These are phyloP conservation scores for Batkoa obscura DNA, from an alignment of 371 early-diverging fungal species.

Conservation along the genomic window DNA sequence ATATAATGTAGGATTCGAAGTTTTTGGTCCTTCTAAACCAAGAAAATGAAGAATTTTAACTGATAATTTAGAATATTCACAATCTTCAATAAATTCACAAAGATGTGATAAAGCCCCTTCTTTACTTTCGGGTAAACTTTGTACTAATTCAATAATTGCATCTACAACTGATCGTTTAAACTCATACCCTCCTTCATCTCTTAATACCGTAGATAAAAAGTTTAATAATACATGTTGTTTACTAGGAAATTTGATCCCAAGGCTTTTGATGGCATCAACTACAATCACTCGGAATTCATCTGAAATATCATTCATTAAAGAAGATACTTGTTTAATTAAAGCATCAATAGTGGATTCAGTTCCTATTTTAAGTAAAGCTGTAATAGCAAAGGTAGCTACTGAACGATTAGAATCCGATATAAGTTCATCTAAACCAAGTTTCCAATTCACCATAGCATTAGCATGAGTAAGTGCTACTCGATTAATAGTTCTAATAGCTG, in stretches of 20 bases:
- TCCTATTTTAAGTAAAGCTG: slow-evolving; percentile 94
- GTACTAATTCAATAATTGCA: slow-evolving; percentile 88
- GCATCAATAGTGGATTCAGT: slow-evolving; percentile 94
- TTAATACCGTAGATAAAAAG: slow-evolving; percentile 77
- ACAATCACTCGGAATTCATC: slow-evolving; percentile 97
- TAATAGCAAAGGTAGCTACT: slow-evolving; percentile 96
- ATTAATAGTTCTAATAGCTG: slow-evolving; percentile 90
- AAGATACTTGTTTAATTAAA: slow-evolving; percentile 92
- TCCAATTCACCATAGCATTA: slow-evolving; percentile 78
- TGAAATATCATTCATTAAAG: slow-evolving; percentile 92
- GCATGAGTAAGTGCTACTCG: slow-evolving; percentile 74
- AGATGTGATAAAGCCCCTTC: slow-evolving; percentile 84
- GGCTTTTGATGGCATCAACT: slow-evolving; percentile 86
- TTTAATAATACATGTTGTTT: slow-evolving; percentile 84
- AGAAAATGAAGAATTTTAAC: slow-evolving; percentile 87
- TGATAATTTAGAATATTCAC: slow-evolving; percentile 91
- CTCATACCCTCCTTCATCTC: slow-evolving; percentile 95
- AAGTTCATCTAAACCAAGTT: slow-evolving; percentile 91
- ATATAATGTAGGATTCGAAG: slow-evolving; percentile 75
- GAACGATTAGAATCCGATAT: slow-evolving; percentile 92
- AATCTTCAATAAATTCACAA: slow-evolving; percentile 98
- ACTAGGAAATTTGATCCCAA: slow-evolving; percentile 90
- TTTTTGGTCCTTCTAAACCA: slow-evolving; percentile 87
- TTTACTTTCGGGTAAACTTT: slow-evolving; percentile 79
- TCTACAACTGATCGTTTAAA: slow-evolving; percentile 91